phyloP scores from a whole-genome alignment of 352 stramenopile genomes.

The Pythium phragmitis region DNA sequence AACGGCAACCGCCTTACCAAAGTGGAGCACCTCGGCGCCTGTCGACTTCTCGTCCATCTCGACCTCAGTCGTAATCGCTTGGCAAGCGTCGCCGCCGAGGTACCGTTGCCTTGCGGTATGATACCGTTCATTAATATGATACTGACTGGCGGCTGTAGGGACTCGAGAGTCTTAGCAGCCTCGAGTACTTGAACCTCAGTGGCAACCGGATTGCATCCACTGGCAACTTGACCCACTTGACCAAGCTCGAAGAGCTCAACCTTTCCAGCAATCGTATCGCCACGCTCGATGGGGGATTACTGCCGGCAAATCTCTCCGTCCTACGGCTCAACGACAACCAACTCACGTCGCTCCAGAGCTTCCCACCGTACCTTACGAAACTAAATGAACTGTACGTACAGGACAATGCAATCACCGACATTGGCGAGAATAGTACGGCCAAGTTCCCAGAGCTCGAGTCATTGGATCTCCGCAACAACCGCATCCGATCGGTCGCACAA shows the following conservation, averaged over 20 bases:
- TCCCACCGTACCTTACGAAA: slow-evolving; percentile 35
- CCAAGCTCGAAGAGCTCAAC: slow-evolving; percentile 75
- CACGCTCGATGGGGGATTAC: slow-evolving; percentile 45
- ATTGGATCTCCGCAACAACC: slow-evolving; percentile 72
- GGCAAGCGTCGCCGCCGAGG: slow-evolving; percentile 37
- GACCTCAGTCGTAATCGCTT: slow-evolving; percentile 71
- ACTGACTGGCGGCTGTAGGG: slow-evolving; percentile 21
- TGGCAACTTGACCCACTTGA: slow-evolving; percentile 58
- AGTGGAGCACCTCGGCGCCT: slow-evolving; percentile 52
- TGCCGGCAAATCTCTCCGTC: slow-evolving; percentile 53
- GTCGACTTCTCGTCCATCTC: slow-evolving; percentile 56
- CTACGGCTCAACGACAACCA: slow-evolving; percentile 36
- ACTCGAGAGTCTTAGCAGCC: slow-evolving; percentile 46
- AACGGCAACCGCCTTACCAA: slow-evolving; percentile 60
- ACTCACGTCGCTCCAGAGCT: slow-evolving; percentile 40
- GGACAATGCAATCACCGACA: slow-evolving; percentile 44
- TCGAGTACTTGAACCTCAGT: slow-evolving; percentile 66
- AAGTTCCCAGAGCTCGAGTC: slow-evolving; percentile 60
- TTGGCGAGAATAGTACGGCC: slow-evolving; percentile 24
- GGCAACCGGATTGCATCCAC: slow-evolving; percentile 56
- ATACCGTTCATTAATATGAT: background rate
- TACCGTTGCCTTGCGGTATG: background rate
- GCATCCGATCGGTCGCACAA: slow-evolving; percentile 27
- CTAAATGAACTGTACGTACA: slow-evolving; percentile 73
- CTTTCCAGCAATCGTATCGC: slow-evolving; percentile 54